Evolutionary conservation across 2,329 filamentous ascomycete species (phyloP), one percentile per base, ranked within the genome.

Genomic region (Scolecobasidium constrictum): DNA sequence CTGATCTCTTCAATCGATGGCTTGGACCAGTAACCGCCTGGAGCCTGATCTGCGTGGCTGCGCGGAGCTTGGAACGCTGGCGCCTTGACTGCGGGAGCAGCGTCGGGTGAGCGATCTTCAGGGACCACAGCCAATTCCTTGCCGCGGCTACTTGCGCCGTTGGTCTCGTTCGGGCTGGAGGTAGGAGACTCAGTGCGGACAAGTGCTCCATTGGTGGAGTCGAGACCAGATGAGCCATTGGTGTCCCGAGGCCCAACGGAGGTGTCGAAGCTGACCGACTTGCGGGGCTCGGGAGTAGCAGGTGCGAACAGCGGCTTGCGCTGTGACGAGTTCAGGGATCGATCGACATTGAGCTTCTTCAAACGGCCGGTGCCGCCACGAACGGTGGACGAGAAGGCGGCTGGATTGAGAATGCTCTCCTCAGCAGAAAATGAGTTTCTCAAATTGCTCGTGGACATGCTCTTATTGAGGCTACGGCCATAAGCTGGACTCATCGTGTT

Each of bases 271-370:
- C 87, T 95, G 41, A 98, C 92, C 42, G 83, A 80, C 69, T 94
- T 95, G 49, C 81, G 81, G 33, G 84, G 63, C 38, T 66, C 63
- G 9, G 64, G 52, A 45, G 50, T 46, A 54, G 79, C 79, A 41
- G 72, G 67, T 51, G 54, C 57, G 53, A 81, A 80, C 2, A 80
- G 61, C 48, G 78, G 71, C 18, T 66, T 67, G 53, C 86, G 56
- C 6, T 52, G 82, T n/a, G n/a, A n/a, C 45, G 75, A 87, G 42
- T 85, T 77, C 57, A 98, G 72, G 50, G 81, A 83, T 49, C 86
- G 81, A 63, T 95, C 93, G 58, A 98, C 95, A 42, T 88, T 83
- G 44, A 98, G 74, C 60, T 87, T 88, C 68, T 95, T 95, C 52
- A 94, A 77, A 31, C 60, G 22, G 35, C 77, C 76, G 56, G 71